Conservation (phyloP, 345 rosid genomes). For the Citrus trifoliata region DNA sequence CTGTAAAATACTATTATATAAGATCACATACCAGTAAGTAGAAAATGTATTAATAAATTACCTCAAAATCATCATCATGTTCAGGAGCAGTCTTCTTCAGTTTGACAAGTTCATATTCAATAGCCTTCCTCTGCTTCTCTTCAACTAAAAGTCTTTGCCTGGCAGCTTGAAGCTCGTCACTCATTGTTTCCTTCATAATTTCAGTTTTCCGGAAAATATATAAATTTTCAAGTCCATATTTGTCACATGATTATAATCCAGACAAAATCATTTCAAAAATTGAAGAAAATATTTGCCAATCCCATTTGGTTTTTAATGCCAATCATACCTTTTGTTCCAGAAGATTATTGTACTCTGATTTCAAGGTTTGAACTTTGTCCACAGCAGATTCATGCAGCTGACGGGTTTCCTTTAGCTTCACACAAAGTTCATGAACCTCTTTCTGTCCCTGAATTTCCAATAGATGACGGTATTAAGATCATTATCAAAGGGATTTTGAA, state of each 20-base stretch:
- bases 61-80: conserved; percentile 53
- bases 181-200: conserved; percentile 46
- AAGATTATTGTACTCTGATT: conserved; percentile 47
- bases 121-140: conserved; percentile 63
- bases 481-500: neutral
- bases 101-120: conserved; percentile 62
- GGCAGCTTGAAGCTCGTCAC: conserved; percentile 52
- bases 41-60: conserved; percentile 14
- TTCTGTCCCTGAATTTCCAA: conserved; percentile 46
- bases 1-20: conserved; percentile 27
- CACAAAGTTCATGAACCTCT: conserved; percentile 42
- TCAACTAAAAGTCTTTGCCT: conserved; percentile 61
- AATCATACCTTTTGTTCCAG: conserved; percentile 61
- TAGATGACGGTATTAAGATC: neutral
- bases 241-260: neutral
- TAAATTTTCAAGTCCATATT: neutral
- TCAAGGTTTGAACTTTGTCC: conserved; percentile 59
- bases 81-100: conserved; percentile 55
- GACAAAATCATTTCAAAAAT: neutral
- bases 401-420: conserved; percentile 44
- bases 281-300: neutral
- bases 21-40: conserved; percentile 4
- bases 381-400: conserved; percentile 43
- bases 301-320: neutral
- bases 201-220: neutral